Percentiles rank a stretch among this genome's conserved stretches.
phyloP scores from a whole-genome alignment of 2,329 filamentous ascomycete species.

The Hypoxylon sp. region DNA sequence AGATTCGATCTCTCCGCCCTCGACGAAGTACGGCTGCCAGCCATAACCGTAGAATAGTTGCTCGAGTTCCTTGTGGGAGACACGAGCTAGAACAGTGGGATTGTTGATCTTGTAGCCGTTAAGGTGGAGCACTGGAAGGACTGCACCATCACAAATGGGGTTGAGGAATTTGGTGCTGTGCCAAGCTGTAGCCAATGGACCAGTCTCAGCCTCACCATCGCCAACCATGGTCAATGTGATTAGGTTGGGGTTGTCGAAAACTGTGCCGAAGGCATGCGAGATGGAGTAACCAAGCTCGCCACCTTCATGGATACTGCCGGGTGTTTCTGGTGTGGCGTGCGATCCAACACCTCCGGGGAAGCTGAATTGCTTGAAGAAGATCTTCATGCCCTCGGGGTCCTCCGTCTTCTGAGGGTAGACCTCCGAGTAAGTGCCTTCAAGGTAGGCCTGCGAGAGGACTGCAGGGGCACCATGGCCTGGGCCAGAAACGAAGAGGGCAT shows the following conservation, averaged over 20 bases:
- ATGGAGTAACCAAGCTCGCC: slow-evolving; percentile 84
- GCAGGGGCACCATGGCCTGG: slow-evolving; percentile 82
- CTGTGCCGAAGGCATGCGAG: slow-evolving; percentile 79
- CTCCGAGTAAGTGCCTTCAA: slow-evolving; percentile 80
- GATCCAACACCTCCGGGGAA: slow-evolving; percentile 82
- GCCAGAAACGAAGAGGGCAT: slow-evolving; percentile 77
- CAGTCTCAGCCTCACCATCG: slow-evolving; percentile 83
- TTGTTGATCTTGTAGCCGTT: slow-evolving; percentile 91
- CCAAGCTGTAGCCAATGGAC: slow-evolving; percentile 80
- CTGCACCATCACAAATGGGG: slow-evolving; percentile 78
- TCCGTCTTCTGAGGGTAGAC: slow-evolving; percentile 79
- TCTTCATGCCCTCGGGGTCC: slow-evolving; percentile 72
- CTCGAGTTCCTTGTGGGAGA: slow-evolving; percentile 76
- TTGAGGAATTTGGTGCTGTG: slow-evolving; percentile 86
- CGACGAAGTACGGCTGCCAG: slow-evolving; percentile 82
- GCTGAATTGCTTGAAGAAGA: slow-evolving; percentile 84
- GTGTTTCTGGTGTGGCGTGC: slow-evolving; percentile 81
- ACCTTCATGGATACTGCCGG: slow-evolving; percentile 79
- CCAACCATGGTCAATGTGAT: slow-evolving; percentile 82
- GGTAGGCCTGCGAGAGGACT: slow-evolving; percentile 77
- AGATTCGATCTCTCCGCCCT: slow-evolving; percentile 74
- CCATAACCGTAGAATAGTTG: slow-evolving; percentile 77
- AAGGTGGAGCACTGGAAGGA: slow-evolving; percentile 78
- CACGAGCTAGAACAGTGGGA: slow-evolving; percentile 75
- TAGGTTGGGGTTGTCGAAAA: slow-evolving; percentile 77